Evolutionary conservation across 768 basidiomycete genomes (phyloP).

Genomic region (Mycena pura): DNA sequence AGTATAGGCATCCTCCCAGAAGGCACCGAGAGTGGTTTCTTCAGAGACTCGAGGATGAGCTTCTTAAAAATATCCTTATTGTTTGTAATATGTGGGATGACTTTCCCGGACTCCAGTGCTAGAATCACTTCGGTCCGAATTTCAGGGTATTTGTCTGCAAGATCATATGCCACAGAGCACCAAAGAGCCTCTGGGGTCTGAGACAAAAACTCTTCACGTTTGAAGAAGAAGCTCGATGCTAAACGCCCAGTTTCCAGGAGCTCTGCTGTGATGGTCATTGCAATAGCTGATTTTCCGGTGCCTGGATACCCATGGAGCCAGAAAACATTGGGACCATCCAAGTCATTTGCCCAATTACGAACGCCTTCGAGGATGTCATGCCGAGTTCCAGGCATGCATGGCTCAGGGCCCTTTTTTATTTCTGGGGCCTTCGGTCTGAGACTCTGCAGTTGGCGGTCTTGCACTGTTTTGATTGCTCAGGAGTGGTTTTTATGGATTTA

Average conservation of each 20-base stretch:
- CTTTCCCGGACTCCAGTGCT: background rate
- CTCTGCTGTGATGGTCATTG: background rate
- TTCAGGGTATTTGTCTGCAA: background rate
- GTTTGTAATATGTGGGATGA: background rate
- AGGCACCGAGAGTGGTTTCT: too few relatives aligned
- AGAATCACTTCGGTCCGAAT: background rate
- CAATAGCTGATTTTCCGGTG: background rate
- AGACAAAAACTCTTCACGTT: slow-evolving; percentile 4
- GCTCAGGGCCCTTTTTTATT: background rate
- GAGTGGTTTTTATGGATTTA: background rate
- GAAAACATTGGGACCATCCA: background rate
- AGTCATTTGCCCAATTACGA: background rate
- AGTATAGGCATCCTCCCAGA: background rate
- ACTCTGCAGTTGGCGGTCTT: background rate
- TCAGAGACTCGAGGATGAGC: background rate
- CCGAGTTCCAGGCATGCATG: background rate
- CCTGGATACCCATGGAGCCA: slow-evolving; percentile 6
- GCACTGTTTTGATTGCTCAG: background rate
- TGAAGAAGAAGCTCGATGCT: slow-evolving; percentile 12
- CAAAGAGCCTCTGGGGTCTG: slow-evolving; percentile 13
- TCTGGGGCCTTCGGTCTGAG: background rate
- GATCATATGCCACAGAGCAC: slow-evolving; percentile 18
- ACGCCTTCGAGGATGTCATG: background rate
- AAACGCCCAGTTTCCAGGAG: background rate
- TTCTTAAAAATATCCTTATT: slow-evolving; percentile 1